A percentile compares a stretch with the other conserved stretches of the same genome.
phyloP scores from a whole-genome alignment of 2,329 filamentous ascomycete species.

The Orbilia blumenaviensis region DNA sequence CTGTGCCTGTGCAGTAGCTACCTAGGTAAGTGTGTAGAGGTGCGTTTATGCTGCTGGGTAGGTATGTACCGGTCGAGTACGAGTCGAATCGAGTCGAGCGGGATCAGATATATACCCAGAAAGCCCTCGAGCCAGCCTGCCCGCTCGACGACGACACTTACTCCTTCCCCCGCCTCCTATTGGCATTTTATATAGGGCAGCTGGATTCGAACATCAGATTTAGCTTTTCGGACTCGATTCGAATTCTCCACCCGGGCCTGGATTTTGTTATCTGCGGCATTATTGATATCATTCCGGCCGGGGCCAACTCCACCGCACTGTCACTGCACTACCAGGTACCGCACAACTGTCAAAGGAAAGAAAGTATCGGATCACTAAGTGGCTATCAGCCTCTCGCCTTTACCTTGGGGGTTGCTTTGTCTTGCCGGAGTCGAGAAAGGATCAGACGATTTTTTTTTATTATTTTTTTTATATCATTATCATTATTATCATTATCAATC shows the following conservation, averaged over 20 bases:
- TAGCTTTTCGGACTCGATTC: slow-evolving; percentile 15
- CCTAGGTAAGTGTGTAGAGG: neutral
- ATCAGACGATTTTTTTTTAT: slow-evolving; percentile 47
- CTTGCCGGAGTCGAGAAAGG: slow-evolving; percentile 28
- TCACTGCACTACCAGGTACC: no score
- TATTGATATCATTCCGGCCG: slow-evolving; percentile 52
- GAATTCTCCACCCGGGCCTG: slow-evolving; percentile 35
- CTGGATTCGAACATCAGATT: slow-evolving; percentile 49
- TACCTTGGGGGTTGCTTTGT: slow-evolving; percentile 14
- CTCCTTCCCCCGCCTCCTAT: neutral
- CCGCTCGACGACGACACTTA: neutral
- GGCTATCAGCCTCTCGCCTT: no score
- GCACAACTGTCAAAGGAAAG: neutral
- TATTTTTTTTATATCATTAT: slow-evolving; percentile 32
- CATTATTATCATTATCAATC: neutral
- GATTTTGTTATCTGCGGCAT: slow-evolving; percentile 53
- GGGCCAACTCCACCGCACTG: slow-evolving; percentile 14
- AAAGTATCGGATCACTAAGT: slow-evolving; percentile 5
- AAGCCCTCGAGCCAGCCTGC: neutral
- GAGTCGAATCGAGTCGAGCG: no score
- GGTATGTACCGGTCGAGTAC: no score
- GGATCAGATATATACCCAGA: slow-evolving; percentile 2
- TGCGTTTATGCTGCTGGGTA: neutral
- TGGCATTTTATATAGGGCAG: slow-evolving; percentile 21
- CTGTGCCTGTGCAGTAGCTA: neutral